Conservation (phyloP, 2,329 filamentous ascomycete species). For the Cladosporium sp. region DNA sequence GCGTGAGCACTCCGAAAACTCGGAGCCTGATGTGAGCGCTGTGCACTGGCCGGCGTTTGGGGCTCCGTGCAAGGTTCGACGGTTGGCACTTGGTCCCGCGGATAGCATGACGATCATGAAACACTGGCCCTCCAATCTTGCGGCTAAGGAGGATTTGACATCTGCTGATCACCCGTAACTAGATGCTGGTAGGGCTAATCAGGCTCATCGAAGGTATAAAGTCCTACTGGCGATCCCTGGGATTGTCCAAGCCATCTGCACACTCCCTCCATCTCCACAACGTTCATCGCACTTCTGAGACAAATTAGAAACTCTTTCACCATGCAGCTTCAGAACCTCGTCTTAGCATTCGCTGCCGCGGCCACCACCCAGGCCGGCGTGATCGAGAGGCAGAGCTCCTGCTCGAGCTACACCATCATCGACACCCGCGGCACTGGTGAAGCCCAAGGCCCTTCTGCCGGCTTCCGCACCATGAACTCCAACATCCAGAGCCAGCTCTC, state of each 20-base stretch:
- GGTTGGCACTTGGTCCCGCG: not conserved
- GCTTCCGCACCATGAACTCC: constrained; percentile 32
- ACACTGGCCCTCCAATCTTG: not conserved
- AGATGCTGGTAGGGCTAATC: too few relatives aligned
- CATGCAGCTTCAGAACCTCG: constrained; percentile 3
- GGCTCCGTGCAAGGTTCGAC: not conserved
- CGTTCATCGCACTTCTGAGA: not conserved
- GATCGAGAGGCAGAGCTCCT: not conserved
- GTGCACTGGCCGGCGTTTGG: not conserved
- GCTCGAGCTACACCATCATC: constrained; percentile 20
- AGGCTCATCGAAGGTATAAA: not conserved
- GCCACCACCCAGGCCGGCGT: not conserved
- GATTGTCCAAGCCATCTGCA: not conserved
- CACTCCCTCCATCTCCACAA: not conserved
- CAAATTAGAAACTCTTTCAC: not conserved
- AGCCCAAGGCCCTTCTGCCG: constrained; percentile 22
- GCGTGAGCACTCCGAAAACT: not conserved
- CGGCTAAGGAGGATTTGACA: not conserved
- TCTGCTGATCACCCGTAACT: too few relatives aligned
- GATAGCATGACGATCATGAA: not conserved
- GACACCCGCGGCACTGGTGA: constrained; percentile 25
- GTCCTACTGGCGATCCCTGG: not conserved
- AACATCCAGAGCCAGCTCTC: constrained; percentile 26
- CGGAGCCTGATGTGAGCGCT: not conserved
- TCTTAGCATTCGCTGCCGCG: not conserved